Evolutionary conservation across 331 rosid species (phyloP).

Genomic region (Malus hybrid): DNA sequence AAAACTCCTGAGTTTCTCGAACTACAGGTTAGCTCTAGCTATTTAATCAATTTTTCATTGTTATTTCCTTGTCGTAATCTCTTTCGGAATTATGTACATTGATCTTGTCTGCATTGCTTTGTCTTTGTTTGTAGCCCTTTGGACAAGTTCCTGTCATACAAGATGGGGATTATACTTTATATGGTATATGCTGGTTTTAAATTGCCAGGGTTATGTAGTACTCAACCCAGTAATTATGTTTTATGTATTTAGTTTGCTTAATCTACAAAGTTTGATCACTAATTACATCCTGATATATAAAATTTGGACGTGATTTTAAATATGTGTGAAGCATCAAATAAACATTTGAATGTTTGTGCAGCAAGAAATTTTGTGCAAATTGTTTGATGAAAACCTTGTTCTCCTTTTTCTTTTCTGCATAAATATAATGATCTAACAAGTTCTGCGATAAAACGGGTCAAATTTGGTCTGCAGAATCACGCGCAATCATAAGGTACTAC

Average conservation of each 20-base stretch:
- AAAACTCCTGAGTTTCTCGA: constrained; percentile 9
- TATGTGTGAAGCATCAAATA: too few relatives aligned
- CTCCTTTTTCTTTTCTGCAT: background rate
- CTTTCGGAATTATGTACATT: background rate
- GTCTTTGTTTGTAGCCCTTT: constrained; percentile 22
- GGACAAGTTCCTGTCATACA: constrained; percentile 35
- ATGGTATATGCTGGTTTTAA: constrained; percentile 11
- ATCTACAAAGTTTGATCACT: background rate
- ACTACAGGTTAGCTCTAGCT: background rate
- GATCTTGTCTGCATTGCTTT: background rate
- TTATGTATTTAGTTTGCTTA: background rate
- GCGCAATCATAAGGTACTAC: background rate
- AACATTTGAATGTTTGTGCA: too few relatives aligned
- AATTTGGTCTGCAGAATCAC: background rate
- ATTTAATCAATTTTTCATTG: background rate
- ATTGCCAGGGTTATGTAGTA: background rate
- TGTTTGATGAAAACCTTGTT: background rate
- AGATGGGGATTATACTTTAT: constrained; percentile 41
- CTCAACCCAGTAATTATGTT: background rate
- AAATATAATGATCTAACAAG: background rate
- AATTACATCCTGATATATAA: background rate
- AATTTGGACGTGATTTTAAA: too few relatives aligned
- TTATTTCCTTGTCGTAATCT: too few relatives aligned
- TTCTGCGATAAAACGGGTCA: background rate
- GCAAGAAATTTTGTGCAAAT: background rate